Evolutionary conservation across 495 filamentous ascomycete species (phyloP), one percentile per base, ranked within the genome.

Genomic region (Bacidia rubella): DNA sequence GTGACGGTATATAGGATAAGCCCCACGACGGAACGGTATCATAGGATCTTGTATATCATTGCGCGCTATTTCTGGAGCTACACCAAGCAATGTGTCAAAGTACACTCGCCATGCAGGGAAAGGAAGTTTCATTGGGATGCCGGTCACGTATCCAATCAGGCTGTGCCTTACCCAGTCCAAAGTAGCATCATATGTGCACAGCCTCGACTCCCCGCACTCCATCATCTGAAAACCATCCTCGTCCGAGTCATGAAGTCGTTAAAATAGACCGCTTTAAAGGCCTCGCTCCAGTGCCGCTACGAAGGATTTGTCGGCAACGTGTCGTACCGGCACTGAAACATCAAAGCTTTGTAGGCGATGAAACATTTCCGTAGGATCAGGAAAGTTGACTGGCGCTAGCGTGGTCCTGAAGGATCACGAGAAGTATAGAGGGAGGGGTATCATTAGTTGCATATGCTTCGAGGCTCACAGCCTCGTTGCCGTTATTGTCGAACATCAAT

Each of bases 401-500:
- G 29, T 35, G 7, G 5, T 35, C 29, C 29, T 35, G 29, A 35
- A 15, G 29, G 29, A 35, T 35, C 29, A 35, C 15, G 7, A 35
- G 5, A 35, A 15, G 5, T 35, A n/a, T n/a, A n/a, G n/a, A n/a
- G n/a, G n/a, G n/a, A n/a, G 29, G 29, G 29, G 29, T 5, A 35
- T 7, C 5, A 7, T 35, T 35, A 5, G 29, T 35, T 35, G 29
- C n/a, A n/a, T n/a, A n/a, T n/a, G n/a, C n/a, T n/a, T n/a, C n/a
- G n/a, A n/a, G n/a, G n/a, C n/a, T n/a, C n/a, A n/a, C n/a, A 35
- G 29, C 29, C 29, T 15, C 29, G 29, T 7, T 35, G n/a, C 29
- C 15, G 15, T 35, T 35, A 23, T 26, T 2, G 19, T 44, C 41
- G 41, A 17, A 44, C 32, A 44, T 44, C 47, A 75, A 22, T 74